Evolutionary conservation across 2,329 filamentous ascomycete species (phyloP).

Genomic region (Fusarium nurragi): DNA sequence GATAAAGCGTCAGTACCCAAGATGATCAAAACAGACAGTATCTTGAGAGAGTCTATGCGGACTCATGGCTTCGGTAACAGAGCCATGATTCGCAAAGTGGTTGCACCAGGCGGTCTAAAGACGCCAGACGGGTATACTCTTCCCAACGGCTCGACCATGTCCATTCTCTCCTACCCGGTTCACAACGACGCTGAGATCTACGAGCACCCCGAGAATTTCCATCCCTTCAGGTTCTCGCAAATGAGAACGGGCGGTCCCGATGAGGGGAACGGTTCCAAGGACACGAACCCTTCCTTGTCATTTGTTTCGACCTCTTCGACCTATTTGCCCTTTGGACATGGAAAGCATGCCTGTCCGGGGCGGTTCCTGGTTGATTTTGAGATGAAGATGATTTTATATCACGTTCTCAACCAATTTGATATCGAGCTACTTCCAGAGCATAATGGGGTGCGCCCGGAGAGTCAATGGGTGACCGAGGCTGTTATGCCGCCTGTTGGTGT

Average conservation of each 20-base stretch:
- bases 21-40: conserved; percentile 54
- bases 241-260: conserved; percentile 37
- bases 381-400: conserved; percentile 45
- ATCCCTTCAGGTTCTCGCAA: conserved; percentile 55
- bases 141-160: conserved; percentile 47
- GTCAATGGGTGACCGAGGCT: conserved; percentile 35
- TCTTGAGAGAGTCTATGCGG: conserved; percentile 55
- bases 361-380: conserved; percentile 47
- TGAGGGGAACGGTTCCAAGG: conserved; percentile 7
- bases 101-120: conserved; percentile 39
- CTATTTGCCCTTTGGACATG: conserved; percentile 49
- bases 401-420: conserved; percentile 33
- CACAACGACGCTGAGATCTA: conserved; percentile 47
- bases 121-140: conserved; percentile 48
- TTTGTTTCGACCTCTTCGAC: conserved; percentile 36
- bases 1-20: conserved; percentile 51
- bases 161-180: conserved; percentile 46
- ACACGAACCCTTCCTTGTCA: background rate
- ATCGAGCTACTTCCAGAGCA: conserved; percentile 35
- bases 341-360: conserved; percentile 48
- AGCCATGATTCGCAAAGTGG: conserved; percentile 44
- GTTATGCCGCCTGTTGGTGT: conserved; percentile 34
- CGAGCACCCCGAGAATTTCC: conserved; percentile 50
- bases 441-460: conserved; percentile 31
- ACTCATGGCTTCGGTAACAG: conserved; percentile 47